Conservation (phyloP, 306 rosid genomes). For the Acacia confusa region DNA sequence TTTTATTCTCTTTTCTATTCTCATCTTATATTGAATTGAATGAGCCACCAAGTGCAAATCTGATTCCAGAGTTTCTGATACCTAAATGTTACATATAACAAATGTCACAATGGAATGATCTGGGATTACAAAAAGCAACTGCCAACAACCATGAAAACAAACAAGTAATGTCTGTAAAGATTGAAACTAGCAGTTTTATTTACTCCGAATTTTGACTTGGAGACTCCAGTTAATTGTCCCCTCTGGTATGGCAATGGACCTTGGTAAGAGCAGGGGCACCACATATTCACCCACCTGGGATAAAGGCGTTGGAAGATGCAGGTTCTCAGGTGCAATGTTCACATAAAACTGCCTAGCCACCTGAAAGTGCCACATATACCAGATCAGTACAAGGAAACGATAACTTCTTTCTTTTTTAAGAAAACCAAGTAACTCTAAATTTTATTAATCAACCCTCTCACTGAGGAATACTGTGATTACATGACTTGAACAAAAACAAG, state of each 20-base stretch:
- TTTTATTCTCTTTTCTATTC: neutral
- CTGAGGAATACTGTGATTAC: neutral
- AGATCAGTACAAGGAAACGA: constrained; percentile 9
- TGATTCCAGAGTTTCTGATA: neutral
- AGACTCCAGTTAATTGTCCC: constrained; percentile 81
- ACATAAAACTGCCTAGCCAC: constrained; percentile 80
- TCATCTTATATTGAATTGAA: neutral
- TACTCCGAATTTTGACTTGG: constrained; percentile 68
- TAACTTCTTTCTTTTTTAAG: neutral
- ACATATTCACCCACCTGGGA: constrained; percentile 72
- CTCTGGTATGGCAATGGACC: constrained; percentile 75
- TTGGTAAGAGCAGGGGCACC: constrained; percentile 81
- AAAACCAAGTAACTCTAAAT: neutral
- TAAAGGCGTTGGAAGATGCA: constrained; percentile 61
- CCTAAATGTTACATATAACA: neutral
- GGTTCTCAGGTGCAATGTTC: constrained; percentile 58
- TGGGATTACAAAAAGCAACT: neutral
- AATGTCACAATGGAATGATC: neutral
- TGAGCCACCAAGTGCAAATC: neutral
- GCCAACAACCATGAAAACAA: neutral
- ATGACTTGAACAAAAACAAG: neutral
- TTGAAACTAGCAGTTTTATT: constrained; percentile 27
- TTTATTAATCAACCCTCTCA: neutral
- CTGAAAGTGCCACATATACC: constrained; percentile 39
- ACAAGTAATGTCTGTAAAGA: neutral